phyloP scores from a whole-genome alignment of 2,329 filamentous ascomycete genomes.

The Penicillium sp. region DNA sequence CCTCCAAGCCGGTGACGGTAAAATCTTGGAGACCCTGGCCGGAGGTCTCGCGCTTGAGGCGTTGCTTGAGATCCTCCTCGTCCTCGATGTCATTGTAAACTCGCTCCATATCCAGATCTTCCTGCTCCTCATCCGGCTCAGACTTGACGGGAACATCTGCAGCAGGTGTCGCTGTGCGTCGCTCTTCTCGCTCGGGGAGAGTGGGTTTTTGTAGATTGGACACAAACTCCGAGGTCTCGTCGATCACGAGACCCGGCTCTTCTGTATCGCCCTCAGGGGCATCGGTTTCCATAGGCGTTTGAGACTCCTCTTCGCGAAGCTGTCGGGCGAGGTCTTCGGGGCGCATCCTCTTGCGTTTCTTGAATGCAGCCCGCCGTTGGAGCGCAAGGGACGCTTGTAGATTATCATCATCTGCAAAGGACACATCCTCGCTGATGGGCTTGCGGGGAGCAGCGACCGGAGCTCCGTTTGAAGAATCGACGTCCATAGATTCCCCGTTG shows the following conservation, averaged over 20 bases:
- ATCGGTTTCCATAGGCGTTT: conserved; percentile 54
- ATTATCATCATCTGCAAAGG: conserved; percentile 85
- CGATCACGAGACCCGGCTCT: conserved; percentile 72
- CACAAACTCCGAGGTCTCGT: conserved; percentile 93
- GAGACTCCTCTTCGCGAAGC: conserved; percentile 57
- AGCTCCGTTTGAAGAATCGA: conserved; percentile 55
- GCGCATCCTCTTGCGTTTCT: conserved; percentile 81
- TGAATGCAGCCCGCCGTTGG: conserved; percentile 77
- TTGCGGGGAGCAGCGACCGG: conserved; percentile 50
- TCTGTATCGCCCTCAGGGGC: conserved; percentile 49
- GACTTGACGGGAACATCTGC: conserved; percentile 15
- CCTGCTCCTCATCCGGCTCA: conserved; percentile 45
- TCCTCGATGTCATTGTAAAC: conserved; percentile 49
- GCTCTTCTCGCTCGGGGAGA: conserved; percentile 48
- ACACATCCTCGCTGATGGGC: conserved; percentile 58
- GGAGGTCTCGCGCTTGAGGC: conserved; percentile 45
- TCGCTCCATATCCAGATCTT: conserved; percentile 50
- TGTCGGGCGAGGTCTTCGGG: conserved; percentile 84
- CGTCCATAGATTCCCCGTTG: conserved; percentile 60
- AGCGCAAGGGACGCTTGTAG: conserved; percentile 77
- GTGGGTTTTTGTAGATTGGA: conserved; percentile 70
- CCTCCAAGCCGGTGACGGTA: conserved; percentile 66
- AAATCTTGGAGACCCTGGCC: conserved; percentile 43
- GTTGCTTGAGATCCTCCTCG: conserved; percentile 46
- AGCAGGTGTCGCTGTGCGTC: conserved; percentile 26